These are phyloP conservation scores for Penicillium sp. DNA, from an alignment of 2,329 filamentous ascomycete species.

Conservation along the genomic window DNA sequence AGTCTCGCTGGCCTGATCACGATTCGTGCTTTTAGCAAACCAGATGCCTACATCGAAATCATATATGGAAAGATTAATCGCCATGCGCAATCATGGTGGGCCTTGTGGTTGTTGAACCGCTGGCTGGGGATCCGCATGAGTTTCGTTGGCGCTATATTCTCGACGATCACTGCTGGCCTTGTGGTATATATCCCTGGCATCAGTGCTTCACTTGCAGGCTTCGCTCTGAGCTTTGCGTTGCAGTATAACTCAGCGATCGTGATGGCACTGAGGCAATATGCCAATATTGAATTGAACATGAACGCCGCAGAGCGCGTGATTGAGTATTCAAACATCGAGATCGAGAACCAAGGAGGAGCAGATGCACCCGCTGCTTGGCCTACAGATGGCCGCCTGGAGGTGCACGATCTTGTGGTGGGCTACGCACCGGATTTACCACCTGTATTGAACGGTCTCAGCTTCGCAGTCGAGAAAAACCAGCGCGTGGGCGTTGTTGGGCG, in stretches of 20 bases:
- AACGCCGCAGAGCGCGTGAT: constrained; percentile 47
- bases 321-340: constrained; percentile 51
- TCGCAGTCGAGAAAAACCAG: constrained; percentile 28
- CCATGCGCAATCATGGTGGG: constrained; percentile 64
- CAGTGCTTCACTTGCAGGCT: constrained; percentile 70
- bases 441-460: constrained; percentile 27
- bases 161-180: constrained; percentile 63
- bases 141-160: constrained; percentile 68
- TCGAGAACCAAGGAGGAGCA: constrained; percentile 26
- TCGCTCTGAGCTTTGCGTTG: constrained; percentile 71
- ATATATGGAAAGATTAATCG: constrained; percentile 71
- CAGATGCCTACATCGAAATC: constrained; percentile 62
- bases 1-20: constrained; percentile 71
- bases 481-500: constrained; percentile 36
- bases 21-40: constrained; percentile 72
- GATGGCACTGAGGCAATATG: constrained; percentile 66
- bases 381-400: constrained; percentile 65
- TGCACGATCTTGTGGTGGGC: constrained; percentile 68
- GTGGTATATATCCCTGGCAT: constrained; percentile 63
- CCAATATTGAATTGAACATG: constrained; percentile 62
- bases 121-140: constrained; percentile 76
- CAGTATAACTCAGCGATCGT: constrained; percentile 67
- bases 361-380: constrained; percentile 33
- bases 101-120: constrained; percentile 70
- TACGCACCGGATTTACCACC: constrained; percentile 68